Evolutionary conservation across 2,329 filamentous ascomycete genomes (phyloP).

Genomic region (Hymenoscyphus fraxineus): DNA sequence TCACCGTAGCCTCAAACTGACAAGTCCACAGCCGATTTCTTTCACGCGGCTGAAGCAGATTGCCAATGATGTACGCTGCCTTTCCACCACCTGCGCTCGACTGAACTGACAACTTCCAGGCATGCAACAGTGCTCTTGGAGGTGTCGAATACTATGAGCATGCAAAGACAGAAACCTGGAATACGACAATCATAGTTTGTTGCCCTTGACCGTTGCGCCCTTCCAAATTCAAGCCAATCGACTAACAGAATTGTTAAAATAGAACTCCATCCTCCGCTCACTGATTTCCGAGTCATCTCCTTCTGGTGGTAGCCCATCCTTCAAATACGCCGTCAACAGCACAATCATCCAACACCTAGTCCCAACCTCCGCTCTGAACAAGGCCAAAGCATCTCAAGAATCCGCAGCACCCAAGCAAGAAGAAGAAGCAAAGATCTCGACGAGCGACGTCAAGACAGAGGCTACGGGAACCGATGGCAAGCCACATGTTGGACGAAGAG

Average conservation of each 20-base stretch:
- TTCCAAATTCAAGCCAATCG: not conserved
- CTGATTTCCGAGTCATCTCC: conserved; percentile 72
- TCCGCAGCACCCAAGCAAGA: conserved; percentile 36
- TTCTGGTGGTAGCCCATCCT: conserved; percentile 57
- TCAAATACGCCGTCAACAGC: conserved; percentile 96
- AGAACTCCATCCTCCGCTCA: conserved; percentile 74
- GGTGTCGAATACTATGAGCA: conserved; percentile 81
- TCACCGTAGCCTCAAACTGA: conserved; percentile 10
- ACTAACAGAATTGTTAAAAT: conserved; percentile 15
- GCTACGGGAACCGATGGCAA: conserved; percentile 56
- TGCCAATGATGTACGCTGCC: conserved; percentile 65
- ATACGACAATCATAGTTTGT: conserved; percentile 85
- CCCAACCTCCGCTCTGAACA: conserved; percentile 61
- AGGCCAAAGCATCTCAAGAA: conserved; percentile 46
- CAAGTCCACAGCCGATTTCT: conserved; percentile 61
- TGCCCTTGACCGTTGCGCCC: conserved; percentile 9
- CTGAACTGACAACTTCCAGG: conserved; percentile 47
- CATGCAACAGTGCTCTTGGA: conserved; percentile 75
- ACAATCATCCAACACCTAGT: conserved; percentile 95
- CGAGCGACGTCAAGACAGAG: conserved; percentile 46
- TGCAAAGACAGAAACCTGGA: conserved; percentile 80
- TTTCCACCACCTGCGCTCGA: conserved; percentile 11
- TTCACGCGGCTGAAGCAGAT: conserved; percentile 79
- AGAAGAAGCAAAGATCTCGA: conserved; percentile 49
- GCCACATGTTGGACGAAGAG: conserved; percentile 75